Conservation (phyloP, 106 monocot genomes). For the Dendrobium nobile region DNA sequence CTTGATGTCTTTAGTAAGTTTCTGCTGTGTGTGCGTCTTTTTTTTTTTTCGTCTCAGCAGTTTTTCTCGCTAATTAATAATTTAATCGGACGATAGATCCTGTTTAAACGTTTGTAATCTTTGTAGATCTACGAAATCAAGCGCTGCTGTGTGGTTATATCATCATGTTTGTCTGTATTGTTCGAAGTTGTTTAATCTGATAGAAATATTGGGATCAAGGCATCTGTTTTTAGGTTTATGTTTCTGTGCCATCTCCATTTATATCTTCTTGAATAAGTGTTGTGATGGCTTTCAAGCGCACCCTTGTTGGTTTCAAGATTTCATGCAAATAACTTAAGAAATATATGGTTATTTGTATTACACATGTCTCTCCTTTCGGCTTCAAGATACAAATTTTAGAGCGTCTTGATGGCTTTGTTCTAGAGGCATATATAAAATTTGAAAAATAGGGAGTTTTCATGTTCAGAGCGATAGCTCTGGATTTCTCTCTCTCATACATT, state of each 20-base stretch:
- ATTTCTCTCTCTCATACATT: not conserved
- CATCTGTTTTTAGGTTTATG: not conserved
- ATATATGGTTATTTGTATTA: not conserved
- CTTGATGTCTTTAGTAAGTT: not conserved
- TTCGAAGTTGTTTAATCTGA: not conserved
- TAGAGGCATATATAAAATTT: not conserved
- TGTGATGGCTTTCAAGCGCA: not conserved
- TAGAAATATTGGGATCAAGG: not conserved
- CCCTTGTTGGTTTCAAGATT: not conserved
- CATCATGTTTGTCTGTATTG: not conserved
- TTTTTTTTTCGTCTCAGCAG: not conserved
- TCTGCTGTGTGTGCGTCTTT: not conserved
- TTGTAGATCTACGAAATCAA: not conserved
- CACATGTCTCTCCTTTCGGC: not conserved
- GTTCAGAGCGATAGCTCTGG: not conserved
- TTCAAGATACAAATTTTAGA: slow-evolving; percentile 1
- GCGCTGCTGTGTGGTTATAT: not conserved
- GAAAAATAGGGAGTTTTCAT: not conserved
- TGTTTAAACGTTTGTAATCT: not conserved
- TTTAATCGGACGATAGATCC: not conserved
- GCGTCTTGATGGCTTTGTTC: slow-evolving; percentile 1
- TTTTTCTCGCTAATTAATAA: not conserved
- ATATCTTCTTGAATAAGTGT: not conserved
- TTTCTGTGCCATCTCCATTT: not conserved
- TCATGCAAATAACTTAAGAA: not conserved